These are phyloP conservation scores for Boletus reticuloceps DNA, from an alignment of 768 basidiomycete species.

Conservation along the genomic window DNA sequence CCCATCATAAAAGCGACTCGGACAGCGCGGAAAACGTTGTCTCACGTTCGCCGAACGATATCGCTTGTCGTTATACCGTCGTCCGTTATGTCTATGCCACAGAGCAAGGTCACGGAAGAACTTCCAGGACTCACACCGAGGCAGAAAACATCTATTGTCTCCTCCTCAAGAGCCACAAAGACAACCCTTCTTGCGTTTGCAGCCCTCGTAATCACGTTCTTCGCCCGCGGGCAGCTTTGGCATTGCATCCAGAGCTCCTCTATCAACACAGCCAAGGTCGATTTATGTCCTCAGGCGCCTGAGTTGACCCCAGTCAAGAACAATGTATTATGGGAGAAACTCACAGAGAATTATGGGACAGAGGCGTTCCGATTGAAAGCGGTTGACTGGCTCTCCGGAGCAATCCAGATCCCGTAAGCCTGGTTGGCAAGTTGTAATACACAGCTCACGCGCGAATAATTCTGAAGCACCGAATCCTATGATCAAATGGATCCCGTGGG, in stretches of 20 bases:
- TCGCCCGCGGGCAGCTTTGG: conserved; percentile 10
- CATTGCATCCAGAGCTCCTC: background rate
- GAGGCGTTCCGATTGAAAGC: conserved; percentile 35
- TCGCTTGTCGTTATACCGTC: no score
- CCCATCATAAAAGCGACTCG: no score
- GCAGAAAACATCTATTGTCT: background rate
- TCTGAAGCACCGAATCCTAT: conserved; percentile 47
- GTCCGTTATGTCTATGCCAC: conserved; percentile 13
- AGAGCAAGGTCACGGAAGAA: conserved; percentile 4
- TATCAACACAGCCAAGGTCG: background rate
- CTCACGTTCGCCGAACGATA: no score
- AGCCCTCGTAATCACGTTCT: conserved; percentile 14
- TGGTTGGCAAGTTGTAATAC: background rate
- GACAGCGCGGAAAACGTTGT: no score
- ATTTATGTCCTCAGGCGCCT: conserved; percentile 36
- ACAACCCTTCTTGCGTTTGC: conserved; percentile 13
- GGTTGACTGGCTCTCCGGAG: conserved; percentile 37
- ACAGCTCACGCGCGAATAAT: conserved; percentile 4
- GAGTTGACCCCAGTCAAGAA: conserved; percentile 35
- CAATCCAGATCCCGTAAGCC: conserved; percentile 42
- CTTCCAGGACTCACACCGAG: conserved; percentile 14
- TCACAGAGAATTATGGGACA: conserved; percentile 32
- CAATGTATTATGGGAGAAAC: conserved; percentile 29
- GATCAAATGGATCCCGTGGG: conserved; percentile 49
- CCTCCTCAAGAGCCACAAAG: conserved; percentile 11